Conservation (phyloP, 75 land plant species). For the Chamaecyparis obtusa region DNA sequence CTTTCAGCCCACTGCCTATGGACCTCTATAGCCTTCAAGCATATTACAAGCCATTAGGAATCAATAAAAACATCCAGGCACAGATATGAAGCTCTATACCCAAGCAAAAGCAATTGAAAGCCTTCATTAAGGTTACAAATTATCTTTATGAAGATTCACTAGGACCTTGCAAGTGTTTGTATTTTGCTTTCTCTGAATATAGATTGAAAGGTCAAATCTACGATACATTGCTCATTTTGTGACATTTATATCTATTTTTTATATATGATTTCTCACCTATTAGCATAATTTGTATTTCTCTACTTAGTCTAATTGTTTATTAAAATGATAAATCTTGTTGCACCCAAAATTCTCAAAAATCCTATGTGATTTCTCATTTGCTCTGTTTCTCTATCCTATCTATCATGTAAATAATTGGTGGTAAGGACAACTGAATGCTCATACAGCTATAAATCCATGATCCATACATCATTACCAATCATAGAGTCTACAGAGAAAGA, state of each 20-base stretch:
- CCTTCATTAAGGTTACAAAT: not conserved
- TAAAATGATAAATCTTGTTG: not conserved
- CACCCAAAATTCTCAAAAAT: not conserved
- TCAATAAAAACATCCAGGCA: not conserved
- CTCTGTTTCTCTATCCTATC: not conserved
- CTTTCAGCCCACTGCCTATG: not conserved
- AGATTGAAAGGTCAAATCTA: not conserved
- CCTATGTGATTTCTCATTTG: not conserved
- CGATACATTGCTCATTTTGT: not conserved
- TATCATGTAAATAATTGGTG: not conserved
- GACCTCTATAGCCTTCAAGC: not conserved
- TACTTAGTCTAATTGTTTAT: not conserved
- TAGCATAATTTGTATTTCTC: not conserved
- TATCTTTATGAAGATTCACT: not conserved
- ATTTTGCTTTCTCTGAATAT: not conserved
- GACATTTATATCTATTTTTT: not conserved
- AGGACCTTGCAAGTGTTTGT: not conserved
- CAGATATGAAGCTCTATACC: not conserved
- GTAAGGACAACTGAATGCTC: not conserved
- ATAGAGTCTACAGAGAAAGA: not conserved
- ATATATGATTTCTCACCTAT: not conserved
- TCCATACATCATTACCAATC: not conserved
- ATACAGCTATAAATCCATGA: not conserved
- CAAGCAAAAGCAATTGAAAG: not conserved
- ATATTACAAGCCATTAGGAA: not conserved